These are phyloP conservation scores for Wilcoxina mikolae DNA, from an alignment of 495 filamentous ascomycete genomes.

Conservation along the genomic window DNA sequence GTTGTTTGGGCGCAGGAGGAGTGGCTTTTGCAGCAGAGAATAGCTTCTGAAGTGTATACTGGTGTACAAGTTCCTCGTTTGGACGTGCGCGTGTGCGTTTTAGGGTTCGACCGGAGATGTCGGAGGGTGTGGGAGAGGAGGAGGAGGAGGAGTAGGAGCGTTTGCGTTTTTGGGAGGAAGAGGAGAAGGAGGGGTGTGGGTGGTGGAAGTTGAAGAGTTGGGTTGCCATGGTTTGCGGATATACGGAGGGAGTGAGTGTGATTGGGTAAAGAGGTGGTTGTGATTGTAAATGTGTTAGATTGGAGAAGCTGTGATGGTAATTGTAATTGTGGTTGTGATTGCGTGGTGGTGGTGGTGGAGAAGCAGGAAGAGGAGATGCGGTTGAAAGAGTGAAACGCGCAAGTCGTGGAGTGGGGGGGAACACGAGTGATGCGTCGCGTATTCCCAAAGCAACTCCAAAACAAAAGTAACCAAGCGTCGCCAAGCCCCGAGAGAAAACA, in stretches of 20 bases:
- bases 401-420: background rate
- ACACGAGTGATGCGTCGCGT: background rate
- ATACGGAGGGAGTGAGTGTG: too few species aligned
- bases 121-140: background rate
- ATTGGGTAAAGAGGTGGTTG: too few species aligned
- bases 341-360: background rate
- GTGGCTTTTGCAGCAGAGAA: conserved; percentile 4
- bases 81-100: conserved; percentile 3
- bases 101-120: conserved; percentile 1
- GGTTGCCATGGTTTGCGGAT: background rate
- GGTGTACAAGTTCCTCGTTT: conserved; percentile 5
- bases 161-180: conserved; percentile 2
- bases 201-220: background rate
- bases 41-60: conserved; percentile 5
- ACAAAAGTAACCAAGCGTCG: too few species aligned
- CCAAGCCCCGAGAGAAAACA: too few species aligned
- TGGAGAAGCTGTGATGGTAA: background rate
- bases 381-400: background rate
- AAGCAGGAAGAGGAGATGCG: background rate
- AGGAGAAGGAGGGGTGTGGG: background rate
- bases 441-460: background rate
- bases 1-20: background rate
- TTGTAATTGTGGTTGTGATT: too few species aligned
- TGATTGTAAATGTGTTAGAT: background rate
- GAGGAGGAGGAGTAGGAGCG: background rate